Percentiles rank a stretch among this genome's conserved stretches.
phyloP scores from a whole-genome alignment of 192 early-diverging fungal genomes.

The Mortierella claussenii region DNA sequence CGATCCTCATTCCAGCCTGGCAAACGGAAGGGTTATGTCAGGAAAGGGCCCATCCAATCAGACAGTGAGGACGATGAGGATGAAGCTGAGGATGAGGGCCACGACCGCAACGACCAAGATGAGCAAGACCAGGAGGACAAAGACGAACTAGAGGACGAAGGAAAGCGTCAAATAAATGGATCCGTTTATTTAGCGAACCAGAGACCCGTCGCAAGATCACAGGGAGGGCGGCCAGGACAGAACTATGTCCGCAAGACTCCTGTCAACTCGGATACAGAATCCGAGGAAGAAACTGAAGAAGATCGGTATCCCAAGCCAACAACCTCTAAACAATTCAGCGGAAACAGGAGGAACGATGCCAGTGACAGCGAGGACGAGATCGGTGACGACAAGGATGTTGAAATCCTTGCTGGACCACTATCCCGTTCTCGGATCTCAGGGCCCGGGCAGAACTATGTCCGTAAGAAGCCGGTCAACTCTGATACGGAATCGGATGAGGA shows the following conservation, averaged over 20 bases:
- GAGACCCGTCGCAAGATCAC: neutral
- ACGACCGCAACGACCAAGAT: neutral
- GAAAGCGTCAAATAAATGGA: no score
- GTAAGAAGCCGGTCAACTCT: conserved; percentile 42
- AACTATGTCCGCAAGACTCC: conserved; percentile 47
- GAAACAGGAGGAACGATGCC: neutral
- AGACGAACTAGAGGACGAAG: neutral
- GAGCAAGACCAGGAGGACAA: neutral
- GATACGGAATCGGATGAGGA: conserved; percentile 47
- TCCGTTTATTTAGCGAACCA: neutral
- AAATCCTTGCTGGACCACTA: conserved; percentile 2
- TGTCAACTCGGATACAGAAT: conserved; percentile 42
- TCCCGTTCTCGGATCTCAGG: conserved; percentile 7
- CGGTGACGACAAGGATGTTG: conserved; percentile 1
- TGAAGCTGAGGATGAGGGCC: neutral
- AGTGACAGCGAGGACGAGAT: conserved; percentile 12
- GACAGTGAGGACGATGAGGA: conserved; percentile 24
- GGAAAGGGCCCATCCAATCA: conserved; percentile 30
- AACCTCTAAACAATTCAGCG: neutral
- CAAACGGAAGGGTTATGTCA: conserved; percentile 21
- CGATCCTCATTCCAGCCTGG: conserved; percentile 38
- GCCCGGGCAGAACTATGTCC: conserved; percentile 47
- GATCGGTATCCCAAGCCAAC: neutral
- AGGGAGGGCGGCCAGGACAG: conserved; percentile 19
- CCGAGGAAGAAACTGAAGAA: conserved; percentile 23